These are phyloP conservation scores for Plantago ovata DNA, from an alignment of 257 asterid genomes.

Conservation along the genomic window DNA sequence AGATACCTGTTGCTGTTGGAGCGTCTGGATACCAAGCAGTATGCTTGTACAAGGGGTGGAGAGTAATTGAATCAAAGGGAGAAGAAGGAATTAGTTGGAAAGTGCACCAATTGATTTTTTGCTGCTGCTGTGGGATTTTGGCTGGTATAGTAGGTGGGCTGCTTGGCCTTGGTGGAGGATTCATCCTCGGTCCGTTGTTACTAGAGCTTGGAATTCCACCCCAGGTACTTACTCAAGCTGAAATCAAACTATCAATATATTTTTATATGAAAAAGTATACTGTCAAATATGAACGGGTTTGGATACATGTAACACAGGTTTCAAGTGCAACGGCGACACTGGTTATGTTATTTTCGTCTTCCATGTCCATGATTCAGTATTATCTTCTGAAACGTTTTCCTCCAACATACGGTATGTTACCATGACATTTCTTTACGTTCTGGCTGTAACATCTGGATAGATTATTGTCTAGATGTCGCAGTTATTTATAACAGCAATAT, in stretches of 20 bases:
- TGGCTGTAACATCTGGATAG: background rate
- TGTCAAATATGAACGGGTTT: background rate
- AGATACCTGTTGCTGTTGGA: conserved; percentile 57
- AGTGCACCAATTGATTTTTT: conserved; percentile 40
- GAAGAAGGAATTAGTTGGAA: conserved; percentile 37
- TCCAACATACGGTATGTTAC: conserved; percentile 38
- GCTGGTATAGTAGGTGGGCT: conserved; percentile 63
- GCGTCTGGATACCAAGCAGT: conserved; percentile 52
- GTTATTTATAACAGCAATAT: too few relatives aligned
- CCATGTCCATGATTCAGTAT: conserved; percentile 63
- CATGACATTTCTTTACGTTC: background rate
- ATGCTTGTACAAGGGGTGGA: conserved; percentile 50
- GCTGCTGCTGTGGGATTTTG: conserved; percentile 49
- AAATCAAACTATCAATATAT: background rate
- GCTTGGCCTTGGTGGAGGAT: conserved; percentile 71
- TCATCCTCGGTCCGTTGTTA: conserved; percentile 56
- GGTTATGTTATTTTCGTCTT: conserved; percentile 49
- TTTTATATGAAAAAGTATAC: too few relatives aligned
- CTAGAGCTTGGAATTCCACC: conserved; percentile 63
- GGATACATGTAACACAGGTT: conserved; percentile 32
- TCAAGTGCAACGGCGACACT: conserved; percentile 63
- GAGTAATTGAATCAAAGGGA: conserved; percentile 38
- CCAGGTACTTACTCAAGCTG: conserved; percentile 30
- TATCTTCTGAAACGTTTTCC: conserved; percentile 55
- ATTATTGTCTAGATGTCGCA: too few relatives aligned